Evolutionary conservation across 139 green algal species (phyloP), one percentile per base, ranked within the genome.

Genomic region (Closterium sp.): DNA sequence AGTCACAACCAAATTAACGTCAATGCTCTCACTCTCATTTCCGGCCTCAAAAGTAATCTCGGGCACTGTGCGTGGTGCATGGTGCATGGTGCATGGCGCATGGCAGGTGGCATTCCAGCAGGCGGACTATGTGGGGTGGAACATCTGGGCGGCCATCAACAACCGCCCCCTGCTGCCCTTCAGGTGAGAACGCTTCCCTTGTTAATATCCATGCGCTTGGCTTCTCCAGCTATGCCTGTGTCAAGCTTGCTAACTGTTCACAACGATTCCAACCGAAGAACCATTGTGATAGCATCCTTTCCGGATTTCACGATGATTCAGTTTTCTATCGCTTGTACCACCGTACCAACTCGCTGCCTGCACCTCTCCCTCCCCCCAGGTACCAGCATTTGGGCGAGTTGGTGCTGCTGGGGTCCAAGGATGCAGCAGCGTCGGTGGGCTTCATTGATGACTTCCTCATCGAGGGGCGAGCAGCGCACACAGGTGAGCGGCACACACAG

Each of bases 351-450:
- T 13, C 38, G 0, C 38, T 50, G 6, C 38, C 5, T 50, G 38
- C 38, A 17, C 38, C 13, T 79, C 9, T 24, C 62, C 17, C 62
- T 27, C 27, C 24, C 45, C 70, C 24, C 91, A 94, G 91, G 88
- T 99, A 99, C 96, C 98, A 99, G 96, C 97, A 99, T 95, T 95
- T 99, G 30, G 98, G 98, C 9, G 96, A 97, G 92, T 99, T 99
- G 97, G 99, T 99, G 97, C 96, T 96, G 0, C 96, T 99, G 22
- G 96, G 96, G 45, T 91, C 91, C 31, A 92, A 98, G 50, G 90
- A 94, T 17, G 91, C 91, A 4, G 96, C 92, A 2, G 88, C 97
- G 1, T 27, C 91, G 9, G 31, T 91, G n/a, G 96, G 95, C 0
- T 96, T 96, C 0, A 91, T 98, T 38, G 95, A 94, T 2, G 73